Evolutionary conservation across 257 asterid genomes (phyloP), one percentile per base, ranked within the genome.

Genomic region (Craterostigma plantagineum): DNA sequence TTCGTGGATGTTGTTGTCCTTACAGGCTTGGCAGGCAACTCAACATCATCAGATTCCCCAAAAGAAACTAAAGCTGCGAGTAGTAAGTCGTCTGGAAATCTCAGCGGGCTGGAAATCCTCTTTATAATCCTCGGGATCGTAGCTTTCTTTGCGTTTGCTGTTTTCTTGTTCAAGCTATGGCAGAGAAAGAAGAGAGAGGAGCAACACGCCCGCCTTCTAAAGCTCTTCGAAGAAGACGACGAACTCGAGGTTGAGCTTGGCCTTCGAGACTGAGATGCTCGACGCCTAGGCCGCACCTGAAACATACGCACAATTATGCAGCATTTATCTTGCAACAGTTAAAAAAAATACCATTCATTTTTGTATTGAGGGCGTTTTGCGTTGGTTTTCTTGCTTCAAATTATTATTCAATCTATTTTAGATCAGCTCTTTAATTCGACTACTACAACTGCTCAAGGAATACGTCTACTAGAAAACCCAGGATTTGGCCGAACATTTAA

Each of bases 171-270:
- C 58, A 81, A 73, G 67, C 54, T 71, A 39, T 86, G 97, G 97
- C 91, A 81, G 52, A 78, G 63, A 67, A 86, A 78, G 76, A 81
- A 70, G 66, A 62, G 91, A 48, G 84, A 75, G 53, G 81, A 71
- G 61, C 97, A 81, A 51, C 79, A 86, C 35, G 84, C 92, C 1
- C 93, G 87, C 11, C 91, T 81, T 36, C 57, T 86, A 46, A 81
- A 72, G 70, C 91, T 86, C 41, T 86, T 86, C 38, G 93, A 86
- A 57, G 68, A 86, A 55, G 97, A 86, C 42, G 94, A 86, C 11
- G 91, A 86, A 16, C 93, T 81, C 8, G 94, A 86, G 66, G 73
- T 73, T 7, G 97, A 86, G 57, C 97, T 86, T 17, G 97, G 94
- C 33, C 60, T 81, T 48, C 83, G 73, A 42, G 96, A 78, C 60